phyloP scores from a whole-genome alignment of 371 early-diverging fungal genomes.

The Catenaria anguillulae region DNA sequence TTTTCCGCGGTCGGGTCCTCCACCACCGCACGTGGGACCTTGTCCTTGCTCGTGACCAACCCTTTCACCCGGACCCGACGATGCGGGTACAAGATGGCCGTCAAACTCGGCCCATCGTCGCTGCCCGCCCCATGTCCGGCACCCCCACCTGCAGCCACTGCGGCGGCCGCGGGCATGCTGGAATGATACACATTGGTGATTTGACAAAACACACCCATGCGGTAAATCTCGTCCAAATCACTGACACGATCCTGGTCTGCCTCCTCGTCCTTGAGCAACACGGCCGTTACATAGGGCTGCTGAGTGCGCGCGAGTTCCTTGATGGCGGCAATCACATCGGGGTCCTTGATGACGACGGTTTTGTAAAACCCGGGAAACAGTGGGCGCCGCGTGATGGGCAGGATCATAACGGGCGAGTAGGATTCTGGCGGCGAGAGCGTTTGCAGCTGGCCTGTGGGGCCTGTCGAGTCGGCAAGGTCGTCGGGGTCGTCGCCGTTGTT shows the following conservation, averaged over 20 bases:
- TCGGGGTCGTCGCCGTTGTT: neutral
- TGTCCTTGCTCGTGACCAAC: slow-evolving; percentile 16
- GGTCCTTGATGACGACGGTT: slow-evolving; percentile 86
- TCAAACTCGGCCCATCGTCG: slow-evolving; percentile 60
- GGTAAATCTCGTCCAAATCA: slow-evolving; percentile 58
- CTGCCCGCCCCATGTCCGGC: too few species aligned
- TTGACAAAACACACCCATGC: slow-evolving; percentile 91
- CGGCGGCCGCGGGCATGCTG: slow-evolving; percentile 21
- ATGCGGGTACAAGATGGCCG: slow-evolving; percentile 88
- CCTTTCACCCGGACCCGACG: slow-evolving; percentile 69
- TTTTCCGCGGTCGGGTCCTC: slow-evolving; percentile 7
- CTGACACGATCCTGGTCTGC: slow-evolving; percentile 69
- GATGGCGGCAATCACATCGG: slow-evolving; percentile 74
- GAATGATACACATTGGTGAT: slow-evolving; percentile 89
- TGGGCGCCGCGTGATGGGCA: slow-evolving; percentile 85
- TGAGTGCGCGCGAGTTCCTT: slow-evolving; percentile 75
- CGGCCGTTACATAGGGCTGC: slow-evolving; percentile 86
- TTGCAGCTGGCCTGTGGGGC: neutral
- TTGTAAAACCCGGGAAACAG: slow-evolving; percentile 95
- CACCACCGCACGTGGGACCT: neutral
- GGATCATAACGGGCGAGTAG: slow-evolving; percentile 77
- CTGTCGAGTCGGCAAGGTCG: neutral
- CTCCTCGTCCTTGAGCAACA: slow-evolving; percentile 76
- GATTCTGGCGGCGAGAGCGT: slow-evolving; percentile 50
- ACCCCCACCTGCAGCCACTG: neutral